Percentiles rank a stretch among this genome's conserved stretches.
These are phyloP conservation scores for Pleurotus citrinopileatus DNA, from an alignment of 768 basidiomycete species.

Conservation along the genomic window DNA sequence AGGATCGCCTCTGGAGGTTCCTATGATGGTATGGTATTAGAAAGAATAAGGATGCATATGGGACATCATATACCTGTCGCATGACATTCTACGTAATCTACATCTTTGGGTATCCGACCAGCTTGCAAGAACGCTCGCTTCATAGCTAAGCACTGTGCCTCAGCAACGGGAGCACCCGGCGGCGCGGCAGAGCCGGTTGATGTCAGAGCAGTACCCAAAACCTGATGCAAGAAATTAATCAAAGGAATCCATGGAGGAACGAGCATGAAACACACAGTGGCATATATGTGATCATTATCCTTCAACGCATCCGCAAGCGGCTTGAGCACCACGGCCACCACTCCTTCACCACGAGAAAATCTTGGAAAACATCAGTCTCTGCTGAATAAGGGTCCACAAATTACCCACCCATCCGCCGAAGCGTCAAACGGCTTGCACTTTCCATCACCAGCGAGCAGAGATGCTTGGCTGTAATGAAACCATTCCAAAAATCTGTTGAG, in stretches of 20 bases:
- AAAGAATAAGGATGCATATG: background rate
- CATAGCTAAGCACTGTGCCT: constrained; percentile 35
- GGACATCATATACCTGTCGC: constrained; percentile 35
- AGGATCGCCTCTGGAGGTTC: constrained; percentile 46
- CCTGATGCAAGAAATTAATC: constrained; percentile 20
- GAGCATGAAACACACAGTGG: constrained; percentile 27
- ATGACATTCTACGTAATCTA: constrained; percentile 49
- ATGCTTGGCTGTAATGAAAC: constrained; percentile 33
- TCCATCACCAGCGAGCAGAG: constrained; percentile 36
- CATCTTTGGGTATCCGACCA: constrained; percentile 30
- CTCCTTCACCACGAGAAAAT: constrained; percentile 37
- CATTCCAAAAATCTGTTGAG: constrained; percentile 30
- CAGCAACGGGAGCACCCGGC: constrained; percentile 33
- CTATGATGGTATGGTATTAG: constrained; percentile 4
- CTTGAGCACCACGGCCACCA: constrained; percentile 36
- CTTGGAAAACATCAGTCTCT: constrained; percentile 17
- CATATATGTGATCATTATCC: constrained; percentile 39
- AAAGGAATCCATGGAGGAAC: background rate
- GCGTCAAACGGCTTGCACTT: constrained; percentile 44
- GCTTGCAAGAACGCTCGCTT: constrained; percentile 28
- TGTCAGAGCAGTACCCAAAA: constrained; percentile 38
- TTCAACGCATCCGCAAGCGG: constrained; percentile 32
- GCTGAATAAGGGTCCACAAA: background rate
- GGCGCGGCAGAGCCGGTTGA: constrained; percentile 33
- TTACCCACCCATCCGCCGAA: constrained; percentile 36